Percentiles rank a stretch among this genome's conserved stretches.
Conservation (phyloP, 345 rosid genomes). For the Turnera subulata region DNA sequence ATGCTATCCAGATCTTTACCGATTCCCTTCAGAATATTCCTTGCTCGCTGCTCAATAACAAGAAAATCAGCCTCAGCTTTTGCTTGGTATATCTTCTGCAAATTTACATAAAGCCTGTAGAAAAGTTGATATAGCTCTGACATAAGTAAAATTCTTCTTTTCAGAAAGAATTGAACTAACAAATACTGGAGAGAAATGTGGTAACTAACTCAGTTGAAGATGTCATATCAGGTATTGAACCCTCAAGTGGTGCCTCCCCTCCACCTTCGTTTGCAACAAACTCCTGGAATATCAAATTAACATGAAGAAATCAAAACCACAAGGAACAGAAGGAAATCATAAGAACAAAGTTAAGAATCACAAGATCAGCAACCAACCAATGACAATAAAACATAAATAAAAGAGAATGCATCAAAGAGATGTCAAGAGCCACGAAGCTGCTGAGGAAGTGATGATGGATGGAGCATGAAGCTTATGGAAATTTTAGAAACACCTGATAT, state of each 20-base stretch:
- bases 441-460: too few species aligned
- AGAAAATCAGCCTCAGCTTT: conserved; percentile 93
- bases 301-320: conserved; percentile 6
- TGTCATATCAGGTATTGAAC: conserved; percentile 98
- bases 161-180: neutral
- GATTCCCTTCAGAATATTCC: conserved; percentile 55
- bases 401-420: neutral
- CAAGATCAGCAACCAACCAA: too few species aligned
- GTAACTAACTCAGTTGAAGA: conserved; percentile 92
- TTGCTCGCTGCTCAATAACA: conserved; percentile 61
- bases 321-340: conserved; percentile 1
- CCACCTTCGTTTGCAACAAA: conserved; percentile 80
- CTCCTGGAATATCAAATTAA: conserved; percentile 47
- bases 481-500: too few species aligned
- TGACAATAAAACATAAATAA: too few species aligned
- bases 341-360: too few species aligned
- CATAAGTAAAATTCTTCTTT: neutral
- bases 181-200: neutral
- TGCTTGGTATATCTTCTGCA: conserved; percentile 84
- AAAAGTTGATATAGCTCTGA: conserved; percentile 8
- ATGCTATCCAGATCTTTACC: conserved; percentile 73
- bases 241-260: conserved; percentile 95
- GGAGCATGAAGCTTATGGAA: too few species aligned
- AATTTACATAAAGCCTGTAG: conserved; percentile 72
- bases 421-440: too few species aligned